Evolutionary conservation across 1,139 yeast species (phyloP).

Genomic region (Kazachstania sp.): DNA sequence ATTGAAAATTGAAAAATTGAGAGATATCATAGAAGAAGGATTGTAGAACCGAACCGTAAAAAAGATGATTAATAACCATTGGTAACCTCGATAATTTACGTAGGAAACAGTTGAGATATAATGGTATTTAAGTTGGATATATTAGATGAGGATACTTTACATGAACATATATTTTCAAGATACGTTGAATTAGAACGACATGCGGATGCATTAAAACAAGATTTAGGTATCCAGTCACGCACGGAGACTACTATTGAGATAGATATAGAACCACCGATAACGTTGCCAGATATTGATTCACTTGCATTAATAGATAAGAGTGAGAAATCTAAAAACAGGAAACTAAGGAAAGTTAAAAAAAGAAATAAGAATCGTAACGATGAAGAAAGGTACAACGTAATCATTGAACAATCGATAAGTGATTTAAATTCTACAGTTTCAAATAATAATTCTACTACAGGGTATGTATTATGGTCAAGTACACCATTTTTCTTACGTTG

Average conservation of each 20-base stretch:
- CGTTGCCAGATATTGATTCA: not conserved
- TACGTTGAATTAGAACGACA: slow-evolving; percentile 20
- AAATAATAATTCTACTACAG: slow-evolving; percentile 31
- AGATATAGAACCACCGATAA: slow-evolving; percentile 18
- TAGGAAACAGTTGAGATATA: not conserved
- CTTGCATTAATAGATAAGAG: not conserved
- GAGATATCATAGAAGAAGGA: not conserved
- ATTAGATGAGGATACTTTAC: slow-evolving; percentile 21
- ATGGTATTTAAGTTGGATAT: slow-evolving; percentile 2
- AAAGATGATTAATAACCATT: not conserved
- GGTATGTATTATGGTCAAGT: slow-evolving; percentile 31
- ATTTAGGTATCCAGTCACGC: slow-evolving; percentile 26
- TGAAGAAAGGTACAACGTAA: slow-evolving; percentile 1
- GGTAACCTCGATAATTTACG: not conserved
- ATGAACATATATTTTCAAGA: slow-evolving; percentile 28
- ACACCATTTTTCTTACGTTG: slow-evolving; percentile 28
- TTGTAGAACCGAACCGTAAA: not conserved
- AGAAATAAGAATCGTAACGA: not conserved
- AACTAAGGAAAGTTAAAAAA: slow-evolving; percentile 2
- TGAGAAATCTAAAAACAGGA: not conserved
- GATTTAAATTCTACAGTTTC: slow-evolving; percentile 23
- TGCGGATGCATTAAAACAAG: slow-evolving; percentile 23
- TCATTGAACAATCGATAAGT: slow-evolving; percentile 23
- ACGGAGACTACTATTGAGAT: slow-evolving; percentile 10
- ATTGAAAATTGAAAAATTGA: not conserved